Percentiles rank a stretch among this genome's conserved stretches.
phyloP scores from a whole-genome alignment of 768 basidiomycete genomes.

The Psilocybe sp. region DNA sequence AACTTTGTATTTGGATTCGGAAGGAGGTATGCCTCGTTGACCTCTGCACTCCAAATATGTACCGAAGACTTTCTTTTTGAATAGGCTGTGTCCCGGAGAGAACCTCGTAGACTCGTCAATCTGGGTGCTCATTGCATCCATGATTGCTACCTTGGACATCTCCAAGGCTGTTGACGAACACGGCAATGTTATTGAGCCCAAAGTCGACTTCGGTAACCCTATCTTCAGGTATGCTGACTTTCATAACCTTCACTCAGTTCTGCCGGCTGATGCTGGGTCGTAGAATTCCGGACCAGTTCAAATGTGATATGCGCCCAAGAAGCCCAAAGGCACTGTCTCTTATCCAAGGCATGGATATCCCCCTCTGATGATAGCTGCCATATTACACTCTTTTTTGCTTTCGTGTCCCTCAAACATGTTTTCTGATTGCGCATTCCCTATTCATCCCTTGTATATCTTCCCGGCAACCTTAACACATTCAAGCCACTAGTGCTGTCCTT shows the following conservation, averaged over 20 bases:
- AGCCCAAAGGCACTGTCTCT: conserved; percentile 17
- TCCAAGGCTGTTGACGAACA: conserved; percentile 22
- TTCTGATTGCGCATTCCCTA: too few species aligned
- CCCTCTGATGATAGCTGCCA: too few species aligned
- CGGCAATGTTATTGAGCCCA: conserved; percentile 22
- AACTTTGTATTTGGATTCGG: conserved; percentile 14
- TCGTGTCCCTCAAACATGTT: not conserved
- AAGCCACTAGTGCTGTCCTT: too few species aligned
- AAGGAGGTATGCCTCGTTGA: conserved; percentile 1
- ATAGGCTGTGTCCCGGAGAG: conserved; percentile 21
- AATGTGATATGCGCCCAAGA: conserved; percentile 23
- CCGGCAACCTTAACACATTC: too few species aligned
- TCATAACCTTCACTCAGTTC: not conserved
- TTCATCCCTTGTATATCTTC: too few species aligned
- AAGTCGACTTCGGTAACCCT: conserved; percentile 21
- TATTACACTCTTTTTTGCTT: not conserved
- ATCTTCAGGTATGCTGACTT: conserved; percentile 20
- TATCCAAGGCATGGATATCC: not conserved
- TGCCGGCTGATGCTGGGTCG: not conserved
- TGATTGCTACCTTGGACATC: conserved; percentile 15
- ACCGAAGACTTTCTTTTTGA: not conserved
- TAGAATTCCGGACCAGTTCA: conserved; percentile 20
- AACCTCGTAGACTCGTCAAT: conserved; percentile 20
- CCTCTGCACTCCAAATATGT: not conserved
- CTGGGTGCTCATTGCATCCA: conserved; percentile 12